Conservation (phyloP, 495 filamentous ascomycete genomes). For the Penicillium subrubescens region DNA sequence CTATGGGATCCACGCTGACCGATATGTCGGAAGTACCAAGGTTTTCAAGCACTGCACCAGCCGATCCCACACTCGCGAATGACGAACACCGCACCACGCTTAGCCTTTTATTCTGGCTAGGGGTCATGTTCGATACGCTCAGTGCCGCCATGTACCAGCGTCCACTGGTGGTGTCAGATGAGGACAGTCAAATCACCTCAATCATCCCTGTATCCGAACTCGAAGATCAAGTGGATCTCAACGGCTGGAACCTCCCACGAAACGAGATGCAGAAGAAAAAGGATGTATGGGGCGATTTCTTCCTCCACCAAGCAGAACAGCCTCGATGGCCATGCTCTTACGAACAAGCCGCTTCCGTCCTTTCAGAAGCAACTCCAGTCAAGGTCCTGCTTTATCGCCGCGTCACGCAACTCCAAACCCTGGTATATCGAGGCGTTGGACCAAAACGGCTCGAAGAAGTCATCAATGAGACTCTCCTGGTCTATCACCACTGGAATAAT, state of each 20-base stretch:
- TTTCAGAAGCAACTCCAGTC: conserved; percentile 48
- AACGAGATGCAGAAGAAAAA: not conserved
- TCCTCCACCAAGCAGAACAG: conserved; percentile 27
- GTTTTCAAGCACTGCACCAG: not conserved
- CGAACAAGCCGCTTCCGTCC: conserved; percentile 37
- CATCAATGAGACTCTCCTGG: conserved; percentile 36
- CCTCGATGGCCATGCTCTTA: conserved; percentile 48
- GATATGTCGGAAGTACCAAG: not conserved
- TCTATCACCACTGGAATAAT: conserved; percentile 48
- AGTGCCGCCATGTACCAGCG: conserved; percentile 50
- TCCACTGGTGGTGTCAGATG: conserved; percentile 47
- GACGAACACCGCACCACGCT: conserved; percentile 41
- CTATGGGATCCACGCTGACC: conserved; percentile 8
- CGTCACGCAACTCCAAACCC: conserved; percentile 45
- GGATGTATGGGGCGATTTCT: conserved; percentile 38
- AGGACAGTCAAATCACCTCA: conserved; percentile 40
- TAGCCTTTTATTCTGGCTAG: conserved; percentile 50
- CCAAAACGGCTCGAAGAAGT: conserved; percentile 35
- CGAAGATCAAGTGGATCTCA: conserved; percentile 10
- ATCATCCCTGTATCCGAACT: not conserved
- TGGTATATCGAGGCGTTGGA: conserved; percentile 31
- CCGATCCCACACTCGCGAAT: conserved; percentile 20
- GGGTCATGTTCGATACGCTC: conserved; percentile 54
- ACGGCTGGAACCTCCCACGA: conserved; percentile 17
- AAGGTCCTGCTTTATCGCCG: conserved; percentile 53